A percentile compares a stretch with the other conserved stretches of the same genome.
Evolutionary conservation across 2,329 filamentous ascomycete species (phyloP).

Genomic region (Sporothrix variecibatus): DNA sequence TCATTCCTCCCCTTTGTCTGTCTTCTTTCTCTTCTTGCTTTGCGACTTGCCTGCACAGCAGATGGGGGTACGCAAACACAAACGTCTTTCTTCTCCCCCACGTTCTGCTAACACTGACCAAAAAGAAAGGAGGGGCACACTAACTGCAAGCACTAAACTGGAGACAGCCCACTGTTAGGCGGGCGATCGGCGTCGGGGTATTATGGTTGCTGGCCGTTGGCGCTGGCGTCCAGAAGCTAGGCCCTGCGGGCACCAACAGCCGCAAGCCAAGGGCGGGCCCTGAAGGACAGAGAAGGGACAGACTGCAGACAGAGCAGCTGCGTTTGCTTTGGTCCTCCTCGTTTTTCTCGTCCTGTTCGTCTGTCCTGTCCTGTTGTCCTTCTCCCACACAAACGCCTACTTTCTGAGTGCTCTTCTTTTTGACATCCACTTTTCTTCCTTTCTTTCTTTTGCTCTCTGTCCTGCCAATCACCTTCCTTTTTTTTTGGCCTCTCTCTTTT

Average conservation of each 20-base stretch:
- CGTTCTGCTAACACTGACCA: no score
- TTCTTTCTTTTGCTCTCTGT: not conserved
- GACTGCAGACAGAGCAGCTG: not conserved
- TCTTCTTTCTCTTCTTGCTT: no score
- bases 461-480: not conserved
- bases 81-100: no score
- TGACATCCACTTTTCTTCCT: not conserved
- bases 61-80: no score
- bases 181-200: not conserved
- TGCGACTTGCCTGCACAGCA: no score
- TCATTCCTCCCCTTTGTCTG: no score
- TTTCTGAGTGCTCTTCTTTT: not conserved
- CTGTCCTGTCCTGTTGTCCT: not conserved
- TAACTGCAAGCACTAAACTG: no score
- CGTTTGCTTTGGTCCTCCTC: not conserved
- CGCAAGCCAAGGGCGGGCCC: not conserved
- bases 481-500: not conserved
- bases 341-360: no score
- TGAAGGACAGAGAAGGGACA: not conserved
- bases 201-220: not conserved
- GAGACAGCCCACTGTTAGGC: no score
- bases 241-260: not conserved
- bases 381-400: not conserved
- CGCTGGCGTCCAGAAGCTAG: not conserved
- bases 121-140: no score